Evolutionary conservation across 2,329 filamentous ascomycete species (phyloP).

Genomic region (Fusarium sambucinum): DNA sequence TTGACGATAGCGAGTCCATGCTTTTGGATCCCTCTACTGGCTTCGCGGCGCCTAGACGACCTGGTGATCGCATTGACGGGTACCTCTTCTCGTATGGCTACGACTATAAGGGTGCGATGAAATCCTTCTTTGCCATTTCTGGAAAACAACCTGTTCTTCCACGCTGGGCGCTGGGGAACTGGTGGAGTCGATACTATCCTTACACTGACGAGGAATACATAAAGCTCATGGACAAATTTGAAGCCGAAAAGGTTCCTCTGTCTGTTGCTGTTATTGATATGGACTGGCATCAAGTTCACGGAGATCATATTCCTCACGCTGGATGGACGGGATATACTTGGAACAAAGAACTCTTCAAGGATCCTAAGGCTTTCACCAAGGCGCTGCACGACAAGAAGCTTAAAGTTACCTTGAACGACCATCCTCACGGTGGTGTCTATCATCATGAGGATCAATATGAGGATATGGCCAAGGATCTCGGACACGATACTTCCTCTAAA

Average conservation of each 20-base stretch:
- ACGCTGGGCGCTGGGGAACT: conserved; percentile 71
- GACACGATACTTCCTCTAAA: conserved; percentile 62
- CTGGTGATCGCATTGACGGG: conserved; percentile 65
- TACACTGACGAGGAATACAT: conserved; percentile 69
- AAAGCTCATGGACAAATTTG: conserved; percentile 68
- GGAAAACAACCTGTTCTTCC: conserved; percentile 68
- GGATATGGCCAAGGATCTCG: conserved; percentile 64
- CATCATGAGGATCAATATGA: conserved; percentile 68
- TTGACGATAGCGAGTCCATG: conserved; percentile 69
- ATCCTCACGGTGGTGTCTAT: conserved; percentile 70
- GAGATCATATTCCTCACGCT: conserved; percentile 58
- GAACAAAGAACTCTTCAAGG: conserved; percentile 64
- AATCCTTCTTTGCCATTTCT: conserved; percentile 66
- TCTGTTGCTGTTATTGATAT: conserved; percentile 73
- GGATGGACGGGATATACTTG: conserved; percentile 69
- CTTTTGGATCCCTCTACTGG: conserved; percentile 64
- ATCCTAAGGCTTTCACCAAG: conserved; percentile 64
- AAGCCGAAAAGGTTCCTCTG: conserved; percentile 63
- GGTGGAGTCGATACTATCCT: conserved; percentile 73
- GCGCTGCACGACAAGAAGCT: conserved; percentile 65
- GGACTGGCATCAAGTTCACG: conserved; percentile 72
- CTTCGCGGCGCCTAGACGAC: conserved; percentile 61
- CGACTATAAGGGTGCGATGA: conserved; percentile 67
- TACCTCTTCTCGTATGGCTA: conserved; percentile 72
- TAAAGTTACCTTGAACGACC: conserved; percentile 70